Conservation (phyloP, 441 rosid genomes). For the Euphorbia celastroides region DNA sequence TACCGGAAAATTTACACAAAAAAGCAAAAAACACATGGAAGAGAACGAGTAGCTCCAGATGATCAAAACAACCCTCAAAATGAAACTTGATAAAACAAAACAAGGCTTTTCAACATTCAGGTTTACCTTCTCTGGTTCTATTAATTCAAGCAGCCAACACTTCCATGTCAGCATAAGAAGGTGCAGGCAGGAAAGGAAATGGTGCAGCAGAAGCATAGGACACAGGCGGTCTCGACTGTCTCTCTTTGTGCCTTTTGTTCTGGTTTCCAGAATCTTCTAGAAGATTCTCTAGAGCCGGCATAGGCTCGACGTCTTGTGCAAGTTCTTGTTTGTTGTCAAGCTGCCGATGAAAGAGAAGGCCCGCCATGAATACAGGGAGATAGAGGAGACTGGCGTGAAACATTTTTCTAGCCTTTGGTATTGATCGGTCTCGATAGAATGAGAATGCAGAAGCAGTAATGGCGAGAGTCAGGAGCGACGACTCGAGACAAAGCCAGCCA, state of each 20-base stretch:
- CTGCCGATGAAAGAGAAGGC: constrained; percentile 61
- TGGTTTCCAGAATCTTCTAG: constrained; percentile 18
- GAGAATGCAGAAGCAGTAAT: constrained; percentile 75
- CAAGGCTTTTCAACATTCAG: neutral
- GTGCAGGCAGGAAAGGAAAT: constrained; percentile 88
- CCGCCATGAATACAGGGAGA: constrained; percentile 88
- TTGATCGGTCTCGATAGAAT: constrained; percentile 60
- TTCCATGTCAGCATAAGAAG: constrained; percentile 39
- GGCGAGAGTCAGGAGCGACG: constrained; percentile 63
- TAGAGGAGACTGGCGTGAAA: constrained; percentile 82
- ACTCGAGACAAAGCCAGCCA: constrained; percentile 78
- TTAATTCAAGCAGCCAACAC: neutral
- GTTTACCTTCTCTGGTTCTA: neutral
- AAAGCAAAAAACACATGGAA: too few species aligned
- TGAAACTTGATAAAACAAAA: neutral
- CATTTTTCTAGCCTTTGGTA: constrained; percentile 76
- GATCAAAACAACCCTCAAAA: constrained; percentile 1
- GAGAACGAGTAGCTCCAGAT: too few species aligned
- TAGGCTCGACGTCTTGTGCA: constrained; percentile 21
- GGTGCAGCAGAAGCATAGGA: constrained; percentile 90
- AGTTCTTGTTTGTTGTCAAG: constrained; percentile 32
- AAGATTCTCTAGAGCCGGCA: constrained; percentile 16
- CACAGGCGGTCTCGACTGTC: constrained; percentile 51
- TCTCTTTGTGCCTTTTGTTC: constrained; percentile 21
- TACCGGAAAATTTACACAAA: too few species aligned